Conservation (phyloP, 768 basidiomycete species). For the Lactarius sanguifluus region DNA sequence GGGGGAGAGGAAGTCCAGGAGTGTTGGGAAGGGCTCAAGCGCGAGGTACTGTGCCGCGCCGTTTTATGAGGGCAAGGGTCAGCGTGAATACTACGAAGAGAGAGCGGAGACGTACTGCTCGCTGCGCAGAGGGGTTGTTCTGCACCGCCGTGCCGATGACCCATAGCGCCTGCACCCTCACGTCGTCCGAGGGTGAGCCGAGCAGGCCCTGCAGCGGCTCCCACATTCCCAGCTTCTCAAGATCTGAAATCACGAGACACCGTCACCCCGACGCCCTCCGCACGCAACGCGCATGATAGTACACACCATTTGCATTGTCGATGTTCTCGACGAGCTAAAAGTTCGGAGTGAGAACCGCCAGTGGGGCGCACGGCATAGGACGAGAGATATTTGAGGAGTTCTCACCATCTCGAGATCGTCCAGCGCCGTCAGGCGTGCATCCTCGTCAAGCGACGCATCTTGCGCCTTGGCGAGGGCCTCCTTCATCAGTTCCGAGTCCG, state of each 20-base stretch:
- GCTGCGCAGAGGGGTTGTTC: slow-evolving; percentile 85
- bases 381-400: slow-evolving; percentile 25
- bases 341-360: neutral
- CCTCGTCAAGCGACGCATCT: slow-evolving; percentile 54
- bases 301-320: slow-evolving; percentile 84
- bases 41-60: slow-evolving; percentile 51
- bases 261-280: neutral
- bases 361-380: neutral
- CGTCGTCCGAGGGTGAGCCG: slow-evolving; percentile 53
- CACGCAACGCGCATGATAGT: neutral
- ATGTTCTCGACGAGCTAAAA: slow-evolving; percentile 79
- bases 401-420: slow-evolving; percentile 86
- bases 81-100: too few species aligned
- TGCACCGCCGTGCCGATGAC: slow-evolving; percentile 86
- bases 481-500: slow-evolving; percentile 82
- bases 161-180: slow-evolving; percentile 76
- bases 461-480: slow-evolving; percentile 66
- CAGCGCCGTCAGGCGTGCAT: slow-evolving; percentile 63
- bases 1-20: slow-evolving; percentile 62
- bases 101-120: slow-evolving; percentile 49
- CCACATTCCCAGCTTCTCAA: slow-evolving; percentile 78
- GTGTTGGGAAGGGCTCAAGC: slow-evolving; percentile 61
- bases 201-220: slow-evolving; percentile 67
- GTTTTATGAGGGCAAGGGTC: too few species aligned
- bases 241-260: slow-evolving; percentile 47